Conservation (phyloP, 208 protist genomes). For the Crithidia acanthocephali region DNA sequence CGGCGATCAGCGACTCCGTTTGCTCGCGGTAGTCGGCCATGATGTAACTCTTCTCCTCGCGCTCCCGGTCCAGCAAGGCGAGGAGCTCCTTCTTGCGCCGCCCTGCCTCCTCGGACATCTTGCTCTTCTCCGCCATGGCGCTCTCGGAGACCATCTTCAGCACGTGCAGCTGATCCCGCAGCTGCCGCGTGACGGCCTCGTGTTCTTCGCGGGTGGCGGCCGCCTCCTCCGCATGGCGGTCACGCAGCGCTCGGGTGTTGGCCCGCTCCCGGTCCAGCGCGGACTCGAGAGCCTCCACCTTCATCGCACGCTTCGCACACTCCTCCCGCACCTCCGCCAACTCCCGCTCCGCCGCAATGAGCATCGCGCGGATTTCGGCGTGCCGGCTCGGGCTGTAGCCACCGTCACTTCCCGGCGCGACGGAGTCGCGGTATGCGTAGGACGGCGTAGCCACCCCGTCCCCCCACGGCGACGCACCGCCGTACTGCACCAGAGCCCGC, state of each 20-base stretch:
- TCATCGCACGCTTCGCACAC: constrained; percentile 44
- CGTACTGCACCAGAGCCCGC: constrained; percentile 42
- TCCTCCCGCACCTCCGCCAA: constrained; percentile 74
- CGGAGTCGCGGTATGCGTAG: constrained; percentile 18
- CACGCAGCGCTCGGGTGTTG: constrained; percentile 41
- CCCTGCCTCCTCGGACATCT: constrained; percentile 58
- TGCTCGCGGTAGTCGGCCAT: constrained; percentile 91
- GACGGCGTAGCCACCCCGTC: constrained; percentile 15
- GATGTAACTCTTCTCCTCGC: constrained; percentile 85
- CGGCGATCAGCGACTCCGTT: constrained; percentile 85
- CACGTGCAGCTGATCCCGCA: constrained; percentile 80
- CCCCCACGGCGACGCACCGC: background rate
- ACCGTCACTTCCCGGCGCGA: constrained; percentile 10
- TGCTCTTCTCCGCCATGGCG: constrained; percentile 75
- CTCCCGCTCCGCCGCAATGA: constrained; percentile 75
- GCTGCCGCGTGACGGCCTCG: constrained; percentile 65
- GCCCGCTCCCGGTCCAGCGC: constrained; percentile 67
- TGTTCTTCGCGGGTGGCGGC: constrained; percentile 61
- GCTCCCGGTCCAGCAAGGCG: constrained; percentile 76
- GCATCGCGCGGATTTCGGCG: constrained; percentile 67
- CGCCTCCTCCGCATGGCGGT: constrained; percentile 45
- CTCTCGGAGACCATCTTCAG: constrained; percentile 76
- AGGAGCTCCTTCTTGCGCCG: constrained; percentile 75
- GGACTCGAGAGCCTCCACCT: constrained; percentile 55
- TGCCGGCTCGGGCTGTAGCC: constrained; percentile 42